Percentiles rank a stretch among this genome's conserved stretches.
Evolutionary conservation across 2,329 filamentous ascomycete species (phyloP).

Genomic region (Camillea tinctor): DNA sequence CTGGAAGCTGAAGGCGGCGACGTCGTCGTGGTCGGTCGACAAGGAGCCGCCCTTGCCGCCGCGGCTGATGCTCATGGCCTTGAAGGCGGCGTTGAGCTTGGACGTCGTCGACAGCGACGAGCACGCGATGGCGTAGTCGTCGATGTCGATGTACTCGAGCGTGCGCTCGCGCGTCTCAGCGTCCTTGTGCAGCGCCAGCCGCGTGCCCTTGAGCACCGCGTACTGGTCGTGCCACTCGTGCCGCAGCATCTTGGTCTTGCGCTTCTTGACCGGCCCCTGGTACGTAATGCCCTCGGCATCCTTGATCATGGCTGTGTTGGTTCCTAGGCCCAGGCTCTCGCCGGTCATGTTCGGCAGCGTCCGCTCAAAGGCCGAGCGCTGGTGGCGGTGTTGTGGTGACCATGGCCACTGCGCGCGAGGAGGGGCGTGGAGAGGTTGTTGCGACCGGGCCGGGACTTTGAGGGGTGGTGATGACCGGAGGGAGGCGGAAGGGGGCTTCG

Average conservation of each 20-base stretch:
- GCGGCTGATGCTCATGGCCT: constrained; percentile 64
- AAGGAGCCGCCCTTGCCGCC: constrained; percentile 36
- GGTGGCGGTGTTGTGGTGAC: constrained; percentile 43
- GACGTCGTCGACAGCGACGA: constrained; percentile 70
- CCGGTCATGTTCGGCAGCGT: constrained; percentile 38
- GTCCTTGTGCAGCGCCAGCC: constrained; percentile 74
- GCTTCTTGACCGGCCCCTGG: constrained; percentile 91
- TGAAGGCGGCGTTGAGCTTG: constrained; percentile 86
- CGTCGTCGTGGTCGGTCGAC: constrained; percentile 45
- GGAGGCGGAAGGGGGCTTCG: constrained; percentile 37
- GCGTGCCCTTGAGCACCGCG: constrained; percentile 77
- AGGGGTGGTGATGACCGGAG: constrained; percentile 34
- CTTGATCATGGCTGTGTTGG: constrained; percentile 32
- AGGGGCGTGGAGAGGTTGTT: constrained; percentile 47
- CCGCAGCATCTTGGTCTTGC: constrained; percentile 81
- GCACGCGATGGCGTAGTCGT: constrained; percentile 86
- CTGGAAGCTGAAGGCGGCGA: constrained; percentile 79
- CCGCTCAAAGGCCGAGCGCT: constrained; percentile 44
- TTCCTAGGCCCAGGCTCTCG: constrained; percentile 19
- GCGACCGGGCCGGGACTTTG: constrained; percentile 33
- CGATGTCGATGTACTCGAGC: constrained; percentile 79
- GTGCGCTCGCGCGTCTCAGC: constrained; percentile 50
- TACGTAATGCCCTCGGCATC: constrained; percentile 60
- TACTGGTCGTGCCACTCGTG: constrained; percentile 94
- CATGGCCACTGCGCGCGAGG: constrained; percentile 57